Conservation (phyloP, 2,329 filamentous ascomycete genomes). For the Fusarium austroafricanum region DNA sequence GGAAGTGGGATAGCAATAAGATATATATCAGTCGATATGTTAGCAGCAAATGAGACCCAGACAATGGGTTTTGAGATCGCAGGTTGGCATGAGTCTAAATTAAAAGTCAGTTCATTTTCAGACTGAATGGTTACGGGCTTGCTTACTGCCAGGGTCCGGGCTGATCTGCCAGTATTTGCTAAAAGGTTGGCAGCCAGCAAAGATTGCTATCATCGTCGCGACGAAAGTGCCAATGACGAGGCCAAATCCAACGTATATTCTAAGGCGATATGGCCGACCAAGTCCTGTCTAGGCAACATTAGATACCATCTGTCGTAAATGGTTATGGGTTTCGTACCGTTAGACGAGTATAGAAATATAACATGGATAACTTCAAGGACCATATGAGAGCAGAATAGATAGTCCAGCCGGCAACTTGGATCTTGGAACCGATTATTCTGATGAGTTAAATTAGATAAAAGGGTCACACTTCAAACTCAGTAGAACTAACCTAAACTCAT, state of each 20-base stretch:
- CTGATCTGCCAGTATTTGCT: conserved; percentile 68
- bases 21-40: conserved; percentile 67
- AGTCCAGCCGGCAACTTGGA: conserved; percentile 66
- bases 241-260: conserved; percentile 62
- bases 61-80: conserved; percentile 62
- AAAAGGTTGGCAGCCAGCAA: conserved; percentile 64
- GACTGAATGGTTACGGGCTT: background rate
- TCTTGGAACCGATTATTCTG: conserved; percentile 65
- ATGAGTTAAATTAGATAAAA: background rate
- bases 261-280: conserved; percentile 53
- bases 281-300: conserved; percentile 49
- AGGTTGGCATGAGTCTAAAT: conserved; percentile 58
- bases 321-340: conserved; percentile 47
- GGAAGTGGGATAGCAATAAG: conserved; percentile 67
- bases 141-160: conserved; percentile 66
- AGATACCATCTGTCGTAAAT: background rate
- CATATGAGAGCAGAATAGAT: conserved; percentile 64
- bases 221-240: conserved; percentile 62
- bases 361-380: conserved; percentile 66
- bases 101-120: background rate
- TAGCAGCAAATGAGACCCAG: conserved; percentile 62
- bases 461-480: rapidly evolving
- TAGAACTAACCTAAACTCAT: conserved; percentile 46
- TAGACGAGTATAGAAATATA: conserved; percentile 65
- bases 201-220: conserved; percentile 60